Percentiles rank a stretch among this genome's conserved stretches.
Evolutionary conservation across 2,329 filamentous ascomycete species (phyloP).

Genomic region (Colletotrichum theobromicola): DNA sequence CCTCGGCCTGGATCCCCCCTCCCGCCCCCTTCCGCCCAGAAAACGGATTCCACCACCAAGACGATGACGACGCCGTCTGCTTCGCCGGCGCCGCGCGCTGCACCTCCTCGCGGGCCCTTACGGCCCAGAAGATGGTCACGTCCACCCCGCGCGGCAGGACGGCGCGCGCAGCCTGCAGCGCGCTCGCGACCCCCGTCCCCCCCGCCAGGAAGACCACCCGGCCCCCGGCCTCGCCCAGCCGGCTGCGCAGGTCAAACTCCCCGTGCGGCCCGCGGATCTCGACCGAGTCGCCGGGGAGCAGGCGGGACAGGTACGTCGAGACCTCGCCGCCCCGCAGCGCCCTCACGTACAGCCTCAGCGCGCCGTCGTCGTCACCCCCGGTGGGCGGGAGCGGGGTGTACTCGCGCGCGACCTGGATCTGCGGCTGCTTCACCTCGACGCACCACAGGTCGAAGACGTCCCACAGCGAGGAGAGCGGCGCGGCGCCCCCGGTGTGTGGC

Average conservation of each 20-base stretch:
- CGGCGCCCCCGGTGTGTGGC: conserved; percentile 26
- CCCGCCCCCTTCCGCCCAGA: neutral
- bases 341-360: conserved; percentile 79
- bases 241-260: conserved; percentile 60
- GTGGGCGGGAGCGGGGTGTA: conserved; percentile 84
- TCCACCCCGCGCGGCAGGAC: conserved; percentile 68
- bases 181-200: conserved; percentile 90
- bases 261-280: conserved; percentile 80
- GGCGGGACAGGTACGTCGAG: conserved; percentile 76
- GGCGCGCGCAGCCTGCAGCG: conserved; percentile 77
- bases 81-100: neutral
- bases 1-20: conserved; percentile 24
- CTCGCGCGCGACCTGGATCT: conserved; percentile 87
- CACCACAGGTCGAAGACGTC: conserved; percentile 73
- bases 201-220: conserved; percentile 85
- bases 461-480: conserved; percentile 37
- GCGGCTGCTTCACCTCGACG: conserved; percentile 92
- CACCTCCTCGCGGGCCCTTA: conserved; percentile 55
- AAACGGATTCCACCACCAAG: conserved; percentile 24
- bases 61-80: conserved; percentile 8
- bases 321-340: conserved; percentile 82
- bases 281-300: conserved; percentile 65
- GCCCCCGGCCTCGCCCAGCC: conserved; percentile 35
- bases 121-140: conserved; percentile 78
- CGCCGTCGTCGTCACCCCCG: conserved; percentile 38